These are phyloP conservation scores for Vigna unguiculata DNA, from an alignment of 306 rosid genomes.

Conservation along the genomic window DNA sequence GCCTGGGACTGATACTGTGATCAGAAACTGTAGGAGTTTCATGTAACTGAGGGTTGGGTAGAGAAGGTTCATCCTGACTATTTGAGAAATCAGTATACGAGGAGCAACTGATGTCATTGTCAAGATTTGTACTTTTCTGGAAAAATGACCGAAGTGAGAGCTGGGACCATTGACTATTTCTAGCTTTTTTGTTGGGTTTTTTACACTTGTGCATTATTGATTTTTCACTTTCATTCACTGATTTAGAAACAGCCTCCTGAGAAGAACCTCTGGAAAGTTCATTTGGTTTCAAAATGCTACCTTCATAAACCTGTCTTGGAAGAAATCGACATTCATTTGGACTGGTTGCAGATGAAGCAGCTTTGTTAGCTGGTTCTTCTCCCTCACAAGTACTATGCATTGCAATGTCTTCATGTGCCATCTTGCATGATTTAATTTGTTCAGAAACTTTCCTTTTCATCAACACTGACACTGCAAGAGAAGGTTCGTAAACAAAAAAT, in stretches of 20 bases:
- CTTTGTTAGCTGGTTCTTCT: constrained; percentile 45
- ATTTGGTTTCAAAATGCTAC: constrained; percentile 43
- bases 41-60: constrained; percentile 45
- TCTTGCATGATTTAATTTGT: constrained; percentile 31
- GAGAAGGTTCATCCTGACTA: constrained; percentile 49
- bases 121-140: constrained; percentile 54
- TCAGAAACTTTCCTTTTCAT: constrained; percentile 58
- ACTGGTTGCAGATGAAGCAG: constrained; percentile 38
- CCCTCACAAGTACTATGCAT: constrained; percentile 44
- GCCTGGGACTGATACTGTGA: constrained; percentile 47
- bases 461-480: constrained; percentile 74
- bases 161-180: constrained; percentile 68
- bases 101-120: constrained; percentile 42
- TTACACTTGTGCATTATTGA: constrained; percentile 35
- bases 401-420: constrained; percentile 32
- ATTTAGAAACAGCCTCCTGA: constrained; percentile 42
- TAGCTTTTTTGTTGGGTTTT: constrained; percentile 68
- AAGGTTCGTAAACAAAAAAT: constrained; percentile 29
- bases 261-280: constrained; percentile 39
- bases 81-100: constrained; percentile 41
- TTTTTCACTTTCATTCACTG: constrained; percentile 42
- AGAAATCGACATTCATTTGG: constrained; percentile 45
- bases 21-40: constrained; percentile 51
- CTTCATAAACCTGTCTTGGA: constrained; percentile 53
- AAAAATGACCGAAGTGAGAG: constrained; percentile 80